Base-by-base conservation (phyloP, 352 stramenopile species). In the Thalassiosira exigua region DNA sequence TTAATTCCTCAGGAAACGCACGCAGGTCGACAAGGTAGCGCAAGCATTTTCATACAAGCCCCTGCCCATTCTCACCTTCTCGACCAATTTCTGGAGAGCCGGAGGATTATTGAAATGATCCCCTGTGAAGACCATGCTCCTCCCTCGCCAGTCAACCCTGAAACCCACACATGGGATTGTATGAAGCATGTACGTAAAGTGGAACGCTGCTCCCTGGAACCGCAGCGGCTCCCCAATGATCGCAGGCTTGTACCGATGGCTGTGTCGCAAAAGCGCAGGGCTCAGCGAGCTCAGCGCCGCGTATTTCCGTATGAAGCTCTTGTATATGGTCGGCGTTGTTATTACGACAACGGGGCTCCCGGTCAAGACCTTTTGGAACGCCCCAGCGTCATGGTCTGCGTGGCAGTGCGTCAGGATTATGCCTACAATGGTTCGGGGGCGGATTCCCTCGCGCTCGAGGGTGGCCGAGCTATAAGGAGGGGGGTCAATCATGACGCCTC, bases 331-430 rank as follows among this genome's bases (percentile, higher is more conserved):
- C 58, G 95, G 90, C 4, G 96, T 98, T 22, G 96, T 98, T 54
- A 98, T 98, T 22, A 98, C 88, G 48, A 95, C 95, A 26, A 98
- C 95, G 9, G 94, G 95, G 1, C 94, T 95, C 74, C 97, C 96
- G 29, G 96, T 96, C 17, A 98, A 77, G 46, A 98, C 97, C 75
- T 98, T 98, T 73, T 98, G 96, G 75, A 98, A 98, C 27, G 96
- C 97, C 27, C 96, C 96, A 41, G 96, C 96, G 81, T 98, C 96
- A 75, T 98, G 96, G 82, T 98, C 96, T 17, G 96, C 95, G 76
- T 98, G 96, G 71, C 96, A 98, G 80, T 98, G 96, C 14, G 96
- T 98, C 26, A 98, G 81, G 72, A 98, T 98, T 12, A 98, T 96
- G 26, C 95, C 96, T 67, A 98, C 95, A 75, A 98, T 98, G 76